Evolutionary conservation across 768 basidiomycete species (phyloP), one percentile per base, ranked within the genome.

Genomic region (Dioszegia crocea): DNA sequence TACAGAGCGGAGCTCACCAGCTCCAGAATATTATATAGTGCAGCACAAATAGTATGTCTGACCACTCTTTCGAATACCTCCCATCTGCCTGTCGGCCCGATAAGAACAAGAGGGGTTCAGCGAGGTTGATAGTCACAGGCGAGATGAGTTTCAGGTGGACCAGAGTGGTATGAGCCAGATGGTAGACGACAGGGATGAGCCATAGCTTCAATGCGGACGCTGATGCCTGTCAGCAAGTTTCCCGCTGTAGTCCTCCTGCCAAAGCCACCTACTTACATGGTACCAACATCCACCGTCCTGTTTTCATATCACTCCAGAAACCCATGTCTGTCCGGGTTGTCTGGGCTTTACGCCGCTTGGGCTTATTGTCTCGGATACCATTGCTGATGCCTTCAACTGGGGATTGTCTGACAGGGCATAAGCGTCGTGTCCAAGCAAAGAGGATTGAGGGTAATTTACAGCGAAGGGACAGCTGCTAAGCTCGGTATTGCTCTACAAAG

Each of bases 21-120:
- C 8, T 6, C 33, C 33, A 33, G 8, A 6, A 33, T 6, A 33
- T 33, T 76, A 97, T 80, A 70, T 93, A 80, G 77, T 89, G 93
- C 2, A 82, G 81, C 44, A 97, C 66, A 78, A 98, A 98, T 16
- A 82, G 70, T 9, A 91, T 62, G 71, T 98, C 94, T 60, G 83
- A 60, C 54, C 81, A 87, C 14, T 83, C 83, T 78, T 91, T 97
- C 38, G 79, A 79, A 68, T 88, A 90, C 31, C 63, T 67, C 6
- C 70, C 64, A 56, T 64, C 56, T 4, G 67, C 49, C 26, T 57
- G 49, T 23, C 61, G 41, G 40, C 63, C 59, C 12, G 58, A 59
- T 55, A 92, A 80, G 64, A 88, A 83, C 64, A 97, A 80, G 24
- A 92, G 64, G 12, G 82, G 80, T 0, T 79, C 78, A 68, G 96